phyloP scores from a whole-genome alignment of 805 yeast species.

The Cyberlindnera amylophila region DNA sequence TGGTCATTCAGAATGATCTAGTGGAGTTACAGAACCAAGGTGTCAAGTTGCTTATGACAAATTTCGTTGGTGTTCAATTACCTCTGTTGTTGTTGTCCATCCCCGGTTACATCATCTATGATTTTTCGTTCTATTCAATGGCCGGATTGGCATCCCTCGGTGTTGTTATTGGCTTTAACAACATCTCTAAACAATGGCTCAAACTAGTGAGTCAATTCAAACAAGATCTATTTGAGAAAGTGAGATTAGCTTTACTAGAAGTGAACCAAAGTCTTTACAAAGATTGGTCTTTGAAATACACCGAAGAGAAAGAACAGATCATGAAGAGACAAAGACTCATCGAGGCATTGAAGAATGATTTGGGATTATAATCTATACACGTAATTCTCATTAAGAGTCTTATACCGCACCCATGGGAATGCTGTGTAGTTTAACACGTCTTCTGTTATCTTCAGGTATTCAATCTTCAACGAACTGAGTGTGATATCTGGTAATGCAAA shows the following conservation, averaged over 20 bases:
- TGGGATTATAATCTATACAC: conserved; percentile 7
- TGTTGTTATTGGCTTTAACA: conserved; percentile 29
- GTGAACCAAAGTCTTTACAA: conserved; percentile 19
- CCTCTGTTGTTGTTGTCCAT: conserved; percentile 28
- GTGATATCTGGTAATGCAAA: conserved; percentile 65
- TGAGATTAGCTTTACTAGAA: conserved; percentile 20
- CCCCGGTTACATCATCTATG: conserved; percentile 28
- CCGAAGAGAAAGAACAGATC: conserved; percentile 16
- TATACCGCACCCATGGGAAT: conserved; percentile 77
- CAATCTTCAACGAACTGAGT: conserved; percentile 63
- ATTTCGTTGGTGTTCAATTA: conserved; percentile 30
- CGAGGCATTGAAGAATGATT: conserved; percentile 13
- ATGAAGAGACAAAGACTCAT: conserved; percentile 14
- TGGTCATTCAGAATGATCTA: conserved; percentile 21
- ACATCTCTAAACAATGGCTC: conserved; percentile 30
- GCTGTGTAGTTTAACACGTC: conserved; percentile 53
- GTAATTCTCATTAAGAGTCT: conserved; percentile 36
- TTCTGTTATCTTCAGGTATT: conserved; percentile 64
- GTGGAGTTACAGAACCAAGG: conserved; percentile 25
- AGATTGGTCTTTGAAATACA: conserved; percentile 23
- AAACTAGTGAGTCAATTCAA: conserved; percentile 23
- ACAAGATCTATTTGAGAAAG: conserved; percentile 22
- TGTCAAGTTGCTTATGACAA: conserved; percentile 25
- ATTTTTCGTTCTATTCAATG: conserved; percentile 31
- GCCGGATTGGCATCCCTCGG: conserved; percentile 31